These are phyloP conservation scores for Colletotrichum acutatum DNA, from an alignment of 2,329 filamentous ascomycete species.

Conservation along the genomic window DNA sequence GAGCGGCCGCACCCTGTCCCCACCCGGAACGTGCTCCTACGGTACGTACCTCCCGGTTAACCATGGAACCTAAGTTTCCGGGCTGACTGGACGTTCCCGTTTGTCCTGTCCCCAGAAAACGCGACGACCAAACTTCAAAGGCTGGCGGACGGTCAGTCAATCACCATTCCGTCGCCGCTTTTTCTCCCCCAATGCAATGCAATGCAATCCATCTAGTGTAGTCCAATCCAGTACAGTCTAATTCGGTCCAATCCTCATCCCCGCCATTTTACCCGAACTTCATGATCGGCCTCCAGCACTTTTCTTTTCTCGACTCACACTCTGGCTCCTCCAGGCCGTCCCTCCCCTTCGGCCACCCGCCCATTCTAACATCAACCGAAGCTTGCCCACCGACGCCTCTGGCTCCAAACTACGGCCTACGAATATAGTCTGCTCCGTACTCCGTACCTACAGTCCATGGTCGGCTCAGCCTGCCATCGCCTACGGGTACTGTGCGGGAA, in stretches of 20 bases:
- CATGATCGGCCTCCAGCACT: conserved; percentile 22
- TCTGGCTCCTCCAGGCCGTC: not conserved
- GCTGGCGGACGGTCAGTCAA: too few species aligned
- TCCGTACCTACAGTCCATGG: not conserved
- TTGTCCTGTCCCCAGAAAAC: not conserved
- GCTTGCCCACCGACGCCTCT: not conserved
- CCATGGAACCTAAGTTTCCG: too few species aligned
- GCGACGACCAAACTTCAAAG: too few species aligned
- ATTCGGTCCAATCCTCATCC: not conserved
- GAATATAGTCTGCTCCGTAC: too few species aligned
- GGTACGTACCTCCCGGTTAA: not conserved
- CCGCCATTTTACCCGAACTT: conserved; percentile 22
- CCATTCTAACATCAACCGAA: not conserved
- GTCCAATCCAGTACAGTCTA: not conserved
- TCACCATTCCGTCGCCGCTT: not conserved
- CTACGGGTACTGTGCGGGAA: not conserved
- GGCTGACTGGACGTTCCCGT: not conserved
- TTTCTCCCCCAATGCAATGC: not conserved
- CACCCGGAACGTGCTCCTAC: conserved; percentile 17
- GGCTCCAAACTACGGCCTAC: not conserved
- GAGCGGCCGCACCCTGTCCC: conserved; percentile 20
- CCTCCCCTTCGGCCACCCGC: not conserved
- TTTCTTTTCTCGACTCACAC: conserved; percentile 8
- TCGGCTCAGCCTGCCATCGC: not conserved
- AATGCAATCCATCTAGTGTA: not conserved